A percentile compares a stretch with the other conserved stretches of the same genome.
These are phyloP conservation scores for Cudoniella acicularis DNA, from an alignment of 495 filamentous ascomycete genomes.

Conservation along the genomic window DNA sequence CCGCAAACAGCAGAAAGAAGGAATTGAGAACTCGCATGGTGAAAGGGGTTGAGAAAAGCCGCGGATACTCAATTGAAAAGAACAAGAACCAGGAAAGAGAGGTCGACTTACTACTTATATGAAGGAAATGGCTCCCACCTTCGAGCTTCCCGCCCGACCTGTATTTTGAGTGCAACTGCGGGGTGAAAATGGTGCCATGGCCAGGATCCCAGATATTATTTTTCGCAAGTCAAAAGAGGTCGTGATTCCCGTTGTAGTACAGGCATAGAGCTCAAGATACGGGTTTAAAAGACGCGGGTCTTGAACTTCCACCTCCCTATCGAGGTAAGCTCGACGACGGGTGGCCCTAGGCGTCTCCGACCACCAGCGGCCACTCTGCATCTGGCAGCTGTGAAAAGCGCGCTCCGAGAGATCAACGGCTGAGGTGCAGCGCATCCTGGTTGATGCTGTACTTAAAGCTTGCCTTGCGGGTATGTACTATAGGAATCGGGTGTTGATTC, in stretches of 20 bases:
- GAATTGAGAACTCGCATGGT: slow-evolving; percentile 5
- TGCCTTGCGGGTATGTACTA: background rate
- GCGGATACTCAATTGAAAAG: background rate
- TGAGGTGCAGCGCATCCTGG: background rate
- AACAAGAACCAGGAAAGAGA: background rate
- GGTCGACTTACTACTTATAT: too few species aligned
- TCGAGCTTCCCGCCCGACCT: too few species aligned
- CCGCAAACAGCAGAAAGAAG: background rate
- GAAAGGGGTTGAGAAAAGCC: background rate
- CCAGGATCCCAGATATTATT: too few species aligned
- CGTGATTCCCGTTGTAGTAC: too few species aligned
- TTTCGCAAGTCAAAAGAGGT: too few species aligned
- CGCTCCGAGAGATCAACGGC: background rate
- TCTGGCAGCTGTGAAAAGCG: too few species aligned
- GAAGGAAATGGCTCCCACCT: too few species aligned
- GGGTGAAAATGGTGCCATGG: too few species aligned
- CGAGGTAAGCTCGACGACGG: background rate
- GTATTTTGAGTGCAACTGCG: too few species aligned
- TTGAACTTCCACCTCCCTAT: background rate
- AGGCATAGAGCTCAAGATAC: too few species aligned
- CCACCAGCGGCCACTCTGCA: too few species aligned
- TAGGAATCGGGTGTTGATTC: background rate
- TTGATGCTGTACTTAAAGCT: background rate
- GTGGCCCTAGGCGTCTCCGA: too few species aligned
- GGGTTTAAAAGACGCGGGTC: background rate